Percentiles rank a stretch among this genome's conserved stretches.
These are phyloP conservation scores for Mycena epipterygia DNA, from an alignment of 768 basidiomycete species.

Conservation along the genomic window DNA sequence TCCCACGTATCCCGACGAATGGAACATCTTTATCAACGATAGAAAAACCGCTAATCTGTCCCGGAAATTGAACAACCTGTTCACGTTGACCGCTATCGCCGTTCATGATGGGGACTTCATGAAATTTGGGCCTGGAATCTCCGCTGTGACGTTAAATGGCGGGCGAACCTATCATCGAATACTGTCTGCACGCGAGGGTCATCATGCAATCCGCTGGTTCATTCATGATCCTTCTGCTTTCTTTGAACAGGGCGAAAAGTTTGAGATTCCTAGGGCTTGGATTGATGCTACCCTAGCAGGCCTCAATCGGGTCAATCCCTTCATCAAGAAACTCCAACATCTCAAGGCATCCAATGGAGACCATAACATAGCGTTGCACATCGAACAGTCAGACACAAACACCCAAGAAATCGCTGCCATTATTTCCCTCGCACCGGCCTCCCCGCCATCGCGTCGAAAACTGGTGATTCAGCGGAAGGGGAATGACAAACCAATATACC, in stretches of 20 bases:
- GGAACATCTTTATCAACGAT: neutral
- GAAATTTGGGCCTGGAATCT: neutral
- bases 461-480: neutral
- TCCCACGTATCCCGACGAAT: neutral
- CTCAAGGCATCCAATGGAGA: neutral
- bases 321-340: neutral
- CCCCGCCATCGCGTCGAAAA: slow-evolving; percentile 2
- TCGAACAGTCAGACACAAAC: slow-evolving; percentile 11
- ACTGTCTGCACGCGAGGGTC: neutral
- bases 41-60: neutral
- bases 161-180: slow-evolving; percentile 2
- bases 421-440: slow-evolving; percentile 5
- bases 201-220: slow-evolving; percentile 15
- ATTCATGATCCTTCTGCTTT: slow-evolving; percentile 4
- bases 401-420: slow-evolving; percentile 13
- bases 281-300: neutral
- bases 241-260: neutral
- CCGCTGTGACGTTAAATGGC: neutral
- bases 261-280: neutral
- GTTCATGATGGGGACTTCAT: slow-evolving; percentile 4
- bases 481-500: neutral
- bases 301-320: neutral
- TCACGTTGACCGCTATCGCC: neutral
- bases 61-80: slow-evolving; percentile 5
- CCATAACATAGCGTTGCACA: neutral